Conservation (phyloP, 2,329 filamentous ascomycete genomes). For the Aureobasidium sp. region DNA sequence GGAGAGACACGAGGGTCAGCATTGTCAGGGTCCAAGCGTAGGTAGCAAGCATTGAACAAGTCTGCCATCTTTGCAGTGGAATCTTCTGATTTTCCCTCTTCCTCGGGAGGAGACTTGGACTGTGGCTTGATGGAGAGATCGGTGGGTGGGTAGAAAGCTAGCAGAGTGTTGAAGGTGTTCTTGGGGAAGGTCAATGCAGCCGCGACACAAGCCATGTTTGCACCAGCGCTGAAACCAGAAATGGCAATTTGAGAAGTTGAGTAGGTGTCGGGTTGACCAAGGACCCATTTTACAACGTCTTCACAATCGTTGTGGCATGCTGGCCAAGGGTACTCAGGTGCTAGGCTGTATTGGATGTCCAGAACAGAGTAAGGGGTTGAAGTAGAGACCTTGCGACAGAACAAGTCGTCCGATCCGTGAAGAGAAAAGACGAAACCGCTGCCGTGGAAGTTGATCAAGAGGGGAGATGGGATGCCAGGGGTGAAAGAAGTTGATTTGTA, state of each 20-base stretch:
- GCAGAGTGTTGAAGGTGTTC: conserved; percentile 27
- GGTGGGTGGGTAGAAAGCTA: conserved; percentile 32
- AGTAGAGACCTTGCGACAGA: conserved; percentile 30
- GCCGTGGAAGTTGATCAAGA: conserved; percentile 32
- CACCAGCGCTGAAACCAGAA: conserved; percentile 38
- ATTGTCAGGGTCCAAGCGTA: conserved; percentile 20
- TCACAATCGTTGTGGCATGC: conserved; percentile 36
- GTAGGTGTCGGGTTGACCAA: conserved; percentile 27
- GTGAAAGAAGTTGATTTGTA: conserved; percentile 18
- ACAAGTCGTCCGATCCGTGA: conserved; percentile 36
- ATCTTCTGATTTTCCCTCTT: conserved; percentile 16
- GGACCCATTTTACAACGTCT: conserved; percentile 39
- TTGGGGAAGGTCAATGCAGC: conserved; percentile 26
- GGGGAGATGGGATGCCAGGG: conserved; percentile 19
- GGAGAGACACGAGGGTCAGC: conserved; percentile 33
- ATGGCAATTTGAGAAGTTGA: conserved; percentile 27
- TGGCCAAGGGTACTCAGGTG: conserved; percentile 41
- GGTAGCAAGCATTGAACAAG: conserved; percentile 33
- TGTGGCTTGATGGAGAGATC: conserved; percentile 29
- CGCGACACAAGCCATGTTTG: conserved; percentile 32
- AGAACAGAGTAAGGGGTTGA: conserved; percentile 33
- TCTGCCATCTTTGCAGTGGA: conserved; percentile 20
- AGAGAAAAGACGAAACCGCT: conserved; percentile 29
- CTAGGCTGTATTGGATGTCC: conserved; percentile 38
- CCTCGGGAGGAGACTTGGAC: conserved; percentile 26